Evolutionary conservation across 2,329 filamentous ascomycete species (phyloP).

Genomic region (Samsoniella hepiali): DNA sequence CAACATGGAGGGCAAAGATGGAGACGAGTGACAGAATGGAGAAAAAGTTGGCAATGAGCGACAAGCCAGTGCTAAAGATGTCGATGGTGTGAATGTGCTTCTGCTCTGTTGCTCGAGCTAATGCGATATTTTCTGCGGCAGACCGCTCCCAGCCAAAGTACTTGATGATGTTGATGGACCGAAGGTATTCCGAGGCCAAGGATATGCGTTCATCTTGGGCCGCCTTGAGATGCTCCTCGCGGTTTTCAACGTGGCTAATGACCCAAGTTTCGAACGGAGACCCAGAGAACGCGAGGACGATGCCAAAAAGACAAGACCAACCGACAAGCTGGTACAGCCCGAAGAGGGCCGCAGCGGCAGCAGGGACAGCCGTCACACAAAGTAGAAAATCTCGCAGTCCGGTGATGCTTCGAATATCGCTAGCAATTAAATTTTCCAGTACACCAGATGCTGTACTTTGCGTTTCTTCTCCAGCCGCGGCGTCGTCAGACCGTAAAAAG

Average conservation of each 20-base stretch:
- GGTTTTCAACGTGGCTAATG: slow-evolving; percentile 45
- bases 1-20: slow-evolving; percentile 52
- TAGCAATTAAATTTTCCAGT: slow-evolving; percentile 56
- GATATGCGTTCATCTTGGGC: slow-evolving; percentile 57
- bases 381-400: slow-evolving; percentile 46
- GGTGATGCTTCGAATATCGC: slow-evolving; percentile 54
- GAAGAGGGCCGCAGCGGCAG: slow-evolving; percentile 44
- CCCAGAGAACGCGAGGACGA: slow-evolving; percentile 42
- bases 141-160: slow-evolving; percentile 54
- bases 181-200: slow-evolving; percentile 51
- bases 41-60: slow-evolving; percentile 40
- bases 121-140: slow-evolving; percentile 47
- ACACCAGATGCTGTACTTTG: slow-evolving; percentile 46
- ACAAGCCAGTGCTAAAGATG: slow-evolving; percentile 45
- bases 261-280: slow-evolving; percentile 49
- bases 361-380: slow-evolving; percentile 40
- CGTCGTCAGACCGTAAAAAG: not conserved
- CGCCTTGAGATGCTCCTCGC: slow-evolving; percentile 48
- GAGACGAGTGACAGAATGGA: slow-evolving; percentile 50
- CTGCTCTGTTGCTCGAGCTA: slow-evolving; percentile 40
- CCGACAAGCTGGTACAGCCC: slow-evolving; percentile 54
- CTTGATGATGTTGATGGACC: slow-evolving; percentile 48
- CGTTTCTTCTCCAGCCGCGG: not conserved
- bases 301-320: slow-evolving; percentile 53
- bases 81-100: slow-evolving; percentile 51